Base-by-base conservation (phyloP, 768 basidiomycete genomes). In the Amyloporia xantha region DNA sequence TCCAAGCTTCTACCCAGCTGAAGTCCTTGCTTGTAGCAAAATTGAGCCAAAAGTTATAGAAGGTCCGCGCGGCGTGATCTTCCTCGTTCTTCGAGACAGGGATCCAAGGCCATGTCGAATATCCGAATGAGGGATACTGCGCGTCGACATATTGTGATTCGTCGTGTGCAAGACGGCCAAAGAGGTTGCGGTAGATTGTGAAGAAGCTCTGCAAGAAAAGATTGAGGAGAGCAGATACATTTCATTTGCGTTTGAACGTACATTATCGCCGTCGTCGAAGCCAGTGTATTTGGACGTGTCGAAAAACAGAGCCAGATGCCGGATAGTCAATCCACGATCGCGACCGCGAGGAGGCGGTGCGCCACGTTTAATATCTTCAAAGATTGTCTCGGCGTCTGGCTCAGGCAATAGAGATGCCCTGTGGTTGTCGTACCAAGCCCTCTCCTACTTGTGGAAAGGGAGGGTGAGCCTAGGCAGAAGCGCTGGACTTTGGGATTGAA, bases 391-490 rank as follows among this genome's bases (percentile, higher is more conserved):
- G 38, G 87, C 88, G 63, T 94, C 94, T 36, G 90, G 80, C 58
- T 88, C 86, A 2, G 87, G 86, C 15, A 74, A 71, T 5, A 92
- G 74, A 21, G 87, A 86, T 24, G 86, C 82, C 50, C 84, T 82
- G 64, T 98, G 95, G 4, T 82, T 82, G 66, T 99, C 96, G 66
- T 99, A 99, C 90, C 93, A 99, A 38, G 96, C 93, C 57, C 96
- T 76, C 75, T 98, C 95, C 88, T 95, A 79, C 71, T 77, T 74
- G 64, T 58, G 45, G 17, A 17, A 13, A 2, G 27, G 40, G 28
- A 47, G 47, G n/a, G 19, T 5, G 47, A 43, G 39, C 23, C 25
- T 39, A 23, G 42, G n/a, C 30, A 39, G 36, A 33, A 12, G 41
- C 13, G 20, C 41, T 2, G 26, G n/a, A 13, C 26, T 48, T 25